Conservation (phyloP, 2,329 filamentous ascomycete species). For the Paecilomyces variotii region DNA sequence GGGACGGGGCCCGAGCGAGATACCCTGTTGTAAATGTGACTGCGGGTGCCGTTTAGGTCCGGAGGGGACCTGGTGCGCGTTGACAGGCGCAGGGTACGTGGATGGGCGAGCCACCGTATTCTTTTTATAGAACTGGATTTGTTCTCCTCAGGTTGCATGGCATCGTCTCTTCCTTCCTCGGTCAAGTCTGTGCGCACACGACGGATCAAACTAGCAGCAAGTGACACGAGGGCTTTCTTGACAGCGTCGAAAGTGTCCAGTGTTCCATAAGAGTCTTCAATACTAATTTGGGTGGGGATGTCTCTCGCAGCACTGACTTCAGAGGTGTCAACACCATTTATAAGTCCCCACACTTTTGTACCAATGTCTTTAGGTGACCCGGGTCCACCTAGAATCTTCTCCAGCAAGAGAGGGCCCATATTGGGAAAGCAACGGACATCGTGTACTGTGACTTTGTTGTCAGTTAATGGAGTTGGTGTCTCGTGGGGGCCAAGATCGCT, state of each 20-base stretch:
- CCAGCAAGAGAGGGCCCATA: constrained; percentile 58
- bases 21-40: constrained; percentile 57
- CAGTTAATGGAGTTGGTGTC: constrained; percentile 30
- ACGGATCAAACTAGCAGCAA: constrained; percentile 63
- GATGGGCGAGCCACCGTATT: constrained; percentile 66
- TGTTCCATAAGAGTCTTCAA: constrained; percentile 82
- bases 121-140: constrained; percentile 1
- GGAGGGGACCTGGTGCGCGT: constrained; percentile 56
- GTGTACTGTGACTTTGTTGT: constrained; percentile 53
- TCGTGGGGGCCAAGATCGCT: constrained; percentile 25
- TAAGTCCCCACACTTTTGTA: constrained; percentile 62
- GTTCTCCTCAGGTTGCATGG: background rate
- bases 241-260: constrained; percentile 59
- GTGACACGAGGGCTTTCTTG: constrained; percentile 56
- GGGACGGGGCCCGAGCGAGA: constrained; percentile 71
- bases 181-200: constrained; percentile 73
- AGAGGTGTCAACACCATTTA: constrained; percentile 71
- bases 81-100: constrained; percentile 72
- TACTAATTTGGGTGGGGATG: constrained; percentile 80
- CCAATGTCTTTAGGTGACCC: constrained; percentile 67
- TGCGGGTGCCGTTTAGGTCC: constrained; percentile 46
- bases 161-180: constrained; percentile 38
- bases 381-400: constrained; percentile 60
- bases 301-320: constrained; percentile 65
- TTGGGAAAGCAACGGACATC: constrained; percentile 56